Conservation (phyloP, 345 rosid species). For the Eucalyptus pauciflora region DNA sequence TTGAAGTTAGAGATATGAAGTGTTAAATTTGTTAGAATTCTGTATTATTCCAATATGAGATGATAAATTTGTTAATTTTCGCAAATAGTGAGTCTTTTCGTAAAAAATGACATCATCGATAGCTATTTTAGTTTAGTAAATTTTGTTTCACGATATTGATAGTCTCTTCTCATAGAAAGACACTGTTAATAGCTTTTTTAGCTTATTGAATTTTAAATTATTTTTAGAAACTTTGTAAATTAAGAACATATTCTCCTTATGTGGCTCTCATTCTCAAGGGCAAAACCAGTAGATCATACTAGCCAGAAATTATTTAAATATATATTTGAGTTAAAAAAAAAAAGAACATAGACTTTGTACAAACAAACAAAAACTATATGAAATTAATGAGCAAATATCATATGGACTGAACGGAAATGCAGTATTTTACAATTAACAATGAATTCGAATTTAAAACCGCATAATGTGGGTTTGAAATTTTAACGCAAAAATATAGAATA, state of each 20-base stretch:
- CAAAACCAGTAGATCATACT: neutral
- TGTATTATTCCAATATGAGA: neutral
- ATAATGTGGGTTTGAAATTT: neutral
- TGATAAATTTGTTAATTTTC: neutral
- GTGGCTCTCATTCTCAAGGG: neutral
- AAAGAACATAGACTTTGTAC: neutral
- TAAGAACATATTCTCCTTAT: neutral
- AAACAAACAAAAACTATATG: neutral
- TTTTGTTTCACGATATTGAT: neutral
- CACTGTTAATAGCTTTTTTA: neutral
- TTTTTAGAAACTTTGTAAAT: neutral
- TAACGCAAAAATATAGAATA: neutral
- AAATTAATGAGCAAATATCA: neutral
- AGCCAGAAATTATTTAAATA: neutral
- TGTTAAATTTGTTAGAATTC: neutral
- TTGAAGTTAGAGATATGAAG: neutral
- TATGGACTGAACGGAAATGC: fast-evolving
- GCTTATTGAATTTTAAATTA: neutral
- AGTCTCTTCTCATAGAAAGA: neutral
- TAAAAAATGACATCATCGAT: too few species aligned
- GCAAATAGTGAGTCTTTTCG: too few species aligned
- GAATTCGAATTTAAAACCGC: neutral
- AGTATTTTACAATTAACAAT: too few species aligned
- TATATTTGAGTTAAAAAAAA: neutral
- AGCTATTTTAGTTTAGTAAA: neutral